Conservation (phyloP, 192 early-diverging fungal genomes). For the Oehlia diaphana region DNA sequence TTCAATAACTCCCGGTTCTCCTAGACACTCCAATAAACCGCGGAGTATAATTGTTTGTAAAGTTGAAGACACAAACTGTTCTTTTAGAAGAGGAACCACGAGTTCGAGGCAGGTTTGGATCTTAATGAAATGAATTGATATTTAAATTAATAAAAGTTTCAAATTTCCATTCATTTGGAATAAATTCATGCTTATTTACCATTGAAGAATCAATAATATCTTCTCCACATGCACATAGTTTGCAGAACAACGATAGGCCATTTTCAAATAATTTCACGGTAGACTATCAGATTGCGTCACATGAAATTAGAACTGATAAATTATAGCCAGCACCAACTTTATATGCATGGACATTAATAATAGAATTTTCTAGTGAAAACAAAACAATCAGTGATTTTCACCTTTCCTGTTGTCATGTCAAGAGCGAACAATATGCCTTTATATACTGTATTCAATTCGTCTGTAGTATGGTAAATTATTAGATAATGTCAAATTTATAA, state of each 20-base stretch:
- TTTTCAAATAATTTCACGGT: constrained; percentile 30
- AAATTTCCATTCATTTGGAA: background rate
- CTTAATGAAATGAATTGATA: background rate
- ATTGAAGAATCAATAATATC: constrained; percentile 17
- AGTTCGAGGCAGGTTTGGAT: background rate
- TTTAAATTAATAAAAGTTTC: background rate
- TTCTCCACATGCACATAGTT: constrained; percentile 32
- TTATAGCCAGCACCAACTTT: constrained; percentile 18
- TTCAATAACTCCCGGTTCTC: constrained; percentile 29
- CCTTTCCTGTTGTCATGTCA: constrained; percentile 31
- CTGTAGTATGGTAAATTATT: background rate
- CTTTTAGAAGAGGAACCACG: constrained; percentile 20
- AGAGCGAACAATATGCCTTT: constrained; percentile 19
- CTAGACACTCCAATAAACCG: constrained; percentile 29
- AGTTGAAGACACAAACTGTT: constrained; percentile 12
- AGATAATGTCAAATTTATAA: background rate
- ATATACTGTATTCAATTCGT: constrained; percentile 18
- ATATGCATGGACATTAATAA: background rate
- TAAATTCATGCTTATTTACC: constrained; percentile 12
- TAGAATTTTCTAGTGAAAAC: constrained; percentile 3
- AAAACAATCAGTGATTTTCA: constrained; percentile 20
- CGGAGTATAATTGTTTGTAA: constrained; percentile 21
- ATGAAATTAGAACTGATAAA: constrained; percentile 21
- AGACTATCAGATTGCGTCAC: constrained; percentile 24
- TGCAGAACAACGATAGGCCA: constrained; percentile 22